These are phyloP conservation scores for Talaromyces funiculosus DNA, from an alignment of 2,329 filamentous ascomycete genomes.

Conservation along the genomic window DNA sequence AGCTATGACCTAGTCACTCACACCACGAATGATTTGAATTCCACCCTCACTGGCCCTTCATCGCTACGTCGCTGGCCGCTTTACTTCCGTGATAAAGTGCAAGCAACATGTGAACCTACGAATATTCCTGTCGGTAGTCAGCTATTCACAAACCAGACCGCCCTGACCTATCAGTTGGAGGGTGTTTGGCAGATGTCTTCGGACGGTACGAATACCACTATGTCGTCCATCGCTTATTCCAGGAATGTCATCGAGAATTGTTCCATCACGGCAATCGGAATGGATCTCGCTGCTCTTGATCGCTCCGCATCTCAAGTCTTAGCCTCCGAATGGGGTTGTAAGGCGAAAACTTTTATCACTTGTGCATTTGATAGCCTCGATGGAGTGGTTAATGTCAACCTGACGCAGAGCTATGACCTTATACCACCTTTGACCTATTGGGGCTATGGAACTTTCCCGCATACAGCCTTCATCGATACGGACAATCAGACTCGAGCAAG, in stretches of 20 bases:
- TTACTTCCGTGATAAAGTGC: not conserved
- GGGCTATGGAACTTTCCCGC: not conserved
- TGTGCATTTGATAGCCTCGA: not conserved
- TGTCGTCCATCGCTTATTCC: not conserved
- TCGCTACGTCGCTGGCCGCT: not conserved
- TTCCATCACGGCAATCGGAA: not conserved
- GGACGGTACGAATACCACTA: not conserved
- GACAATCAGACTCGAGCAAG: not conserved
- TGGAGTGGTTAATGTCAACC: not conserved
- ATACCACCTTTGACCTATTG: not conserved
- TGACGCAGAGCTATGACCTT: not conserved
- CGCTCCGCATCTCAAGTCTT: not conserved
- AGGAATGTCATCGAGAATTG: not conserved
- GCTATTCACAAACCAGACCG: not conserved
- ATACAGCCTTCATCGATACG: not conserved
- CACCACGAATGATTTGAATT: not conserved
- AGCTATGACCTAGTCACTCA: not conserved
- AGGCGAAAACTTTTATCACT: not conserved
- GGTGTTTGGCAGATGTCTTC: not conserved
- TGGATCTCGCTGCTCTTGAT: not conserved
- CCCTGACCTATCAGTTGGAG: not conserved
- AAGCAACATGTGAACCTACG: not conserved
- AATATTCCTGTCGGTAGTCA: not conserved
- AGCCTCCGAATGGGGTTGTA: not conserved
- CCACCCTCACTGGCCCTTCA: not conserved